These are phyloP conservation scores for Pseudogymnoascus sp. DNA, from an alignment of 2,329 filamentous ascomycete species.

Conservation along the genomic window DNA sequence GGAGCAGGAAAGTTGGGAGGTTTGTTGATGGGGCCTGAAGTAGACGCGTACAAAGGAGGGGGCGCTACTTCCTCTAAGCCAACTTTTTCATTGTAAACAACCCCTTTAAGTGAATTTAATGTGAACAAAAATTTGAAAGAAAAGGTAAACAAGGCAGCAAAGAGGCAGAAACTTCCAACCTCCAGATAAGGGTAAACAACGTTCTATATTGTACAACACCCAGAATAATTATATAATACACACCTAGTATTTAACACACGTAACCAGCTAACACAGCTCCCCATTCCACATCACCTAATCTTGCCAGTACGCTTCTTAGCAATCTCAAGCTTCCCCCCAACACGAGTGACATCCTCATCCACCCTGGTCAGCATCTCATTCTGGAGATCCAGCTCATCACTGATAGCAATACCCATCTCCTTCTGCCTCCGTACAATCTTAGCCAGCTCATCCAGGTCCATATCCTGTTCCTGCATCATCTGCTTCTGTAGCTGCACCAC, in stretches of 20 bases:
- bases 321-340: conserved; percentile 61
- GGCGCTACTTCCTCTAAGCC: background rate
- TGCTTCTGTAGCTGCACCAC: conserved; percentile 66
- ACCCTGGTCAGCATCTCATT: conserved; percentile 60
- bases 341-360: conserved; percentile 56
- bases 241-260: background rate
- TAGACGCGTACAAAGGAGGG: background rate
- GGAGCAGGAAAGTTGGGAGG: background rate
- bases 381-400: conserved; percentile 64
- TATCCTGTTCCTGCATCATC: conserved; percentile 67
- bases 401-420: conserved; percentile 69
- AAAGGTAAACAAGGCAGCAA: background rate
- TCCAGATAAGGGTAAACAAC: background rate
- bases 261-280: conserved; percentile 5
- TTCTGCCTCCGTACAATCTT: conserved; percentile 64
- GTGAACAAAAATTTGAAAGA: background rate
- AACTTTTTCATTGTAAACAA: background rate
- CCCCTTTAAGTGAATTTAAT: background rate
- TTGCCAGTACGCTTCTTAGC: conserved; percentile 65
- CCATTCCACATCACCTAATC: conserved; percentile 32
- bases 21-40: background rate
- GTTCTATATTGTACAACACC: background rate
- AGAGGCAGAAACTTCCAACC: background rate
- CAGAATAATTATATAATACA: background rate
- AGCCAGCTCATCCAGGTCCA: conserved; percentile 59